phyloP scores from a whole-genome alignment of 768 basidiomycete genomes.

The Leccinum olivaceopallidum region DNA sequence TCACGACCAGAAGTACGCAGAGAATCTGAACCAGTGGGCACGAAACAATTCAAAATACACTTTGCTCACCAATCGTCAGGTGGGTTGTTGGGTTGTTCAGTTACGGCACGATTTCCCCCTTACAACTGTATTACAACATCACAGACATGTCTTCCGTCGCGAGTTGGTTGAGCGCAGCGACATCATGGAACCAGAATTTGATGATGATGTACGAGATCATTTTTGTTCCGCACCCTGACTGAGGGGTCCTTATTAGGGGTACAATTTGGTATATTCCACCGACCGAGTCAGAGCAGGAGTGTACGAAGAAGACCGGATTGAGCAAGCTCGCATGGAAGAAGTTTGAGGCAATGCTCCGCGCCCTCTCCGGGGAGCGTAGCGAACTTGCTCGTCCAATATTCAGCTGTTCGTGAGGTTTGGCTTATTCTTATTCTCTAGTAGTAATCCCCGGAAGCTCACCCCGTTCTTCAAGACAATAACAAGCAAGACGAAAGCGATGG shows the following conservation, averaged over 20 bases:
- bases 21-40: too few relatives aligned
- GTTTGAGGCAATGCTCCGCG: slow-evolving; percentile 90
- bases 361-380: slow-evolving; percentile 80
- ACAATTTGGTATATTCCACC: slow-evolving; percentile 85
- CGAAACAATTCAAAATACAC: too few relatives aligned
- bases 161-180: slow-evolving; percentile 63
- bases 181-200: slow-evolving; percentile 65
- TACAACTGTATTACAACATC: slow-evolving; percentile 44
- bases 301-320: slow-evolving; percentile 69
- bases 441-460: slow-evolving; percentile 3
- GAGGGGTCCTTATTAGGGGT: slow-evolving; percentile 53
- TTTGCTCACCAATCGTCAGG: slow-evolving; percentile 43
- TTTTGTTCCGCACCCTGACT: slow-evolving; percentile 3
- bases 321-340: slow-evolving; percentile 78
- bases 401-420: slow-evolving; percentile 84
- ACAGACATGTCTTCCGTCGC: slow-evolving; percentile 24
- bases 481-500: slow-evolving; percentile 28
- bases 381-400: slow-evolving; percentile 97
- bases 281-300: slow-evolving; percentile 94
- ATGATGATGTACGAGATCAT: slow-evolving; percentile 64
- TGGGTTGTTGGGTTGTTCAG: slow-evolving; percentile 26
- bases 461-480: slow-evolving; percentile 33
- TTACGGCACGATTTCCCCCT: slow-evolving; percentile 2
- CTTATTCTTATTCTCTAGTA: slow-evolving; percentile 1
- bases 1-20: too few relatives aligned